Conservation (phyloP, 2,329 filamentous ascomycete genomes). For the Bipolaris victoriae region DNA sequence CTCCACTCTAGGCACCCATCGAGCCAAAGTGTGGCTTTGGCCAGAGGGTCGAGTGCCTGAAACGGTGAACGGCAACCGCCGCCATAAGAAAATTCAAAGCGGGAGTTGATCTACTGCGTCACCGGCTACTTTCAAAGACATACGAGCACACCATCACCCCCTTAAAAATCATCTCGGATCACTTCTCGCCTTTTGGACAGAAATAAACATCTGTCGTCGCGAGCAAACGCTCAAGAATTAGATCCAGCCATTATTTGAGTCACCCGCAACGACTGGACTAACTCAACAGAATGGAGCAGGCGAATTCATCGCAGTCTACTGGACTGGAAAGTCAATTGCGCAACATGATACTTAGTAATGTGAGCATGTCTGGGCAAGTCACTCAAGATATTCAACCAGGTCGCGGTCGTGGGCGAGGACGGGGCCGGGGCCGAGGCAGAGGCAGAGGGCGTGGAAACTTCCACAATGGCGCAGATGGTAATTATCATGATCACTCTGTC, state of each 20-base stretch:
- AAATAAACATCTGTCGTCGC: background rate
- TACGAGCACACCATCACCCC: background rate
- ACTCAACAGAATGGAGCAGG: conserved; percentile 28
- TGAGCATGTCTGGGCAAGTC: conserved; percentile 36
- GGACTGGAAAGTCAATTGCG: conserved; percentile 62
- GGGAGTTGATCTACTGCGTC: background rate
- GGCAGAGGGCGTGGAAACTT: conserved; percentile 22
- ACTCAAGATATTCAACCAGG: conserved; percentile 27
- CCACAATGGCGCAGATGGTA: conserved; percentile 18
- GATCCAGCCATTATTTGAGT: background rate
- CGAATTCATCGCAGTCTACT: conserved; percentile 12
- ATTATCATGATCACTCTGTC: conserved; percentile 5
- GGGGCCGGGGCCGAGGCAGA: conserved; percentile 21
- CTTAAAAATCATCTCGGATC: background rate
- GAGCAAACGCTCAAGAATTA: background rate
- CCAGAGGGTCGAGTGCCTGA: background rate
- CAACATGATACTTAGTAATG: conserved; percentile 64
- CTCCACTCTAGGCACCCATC: conserved; percentile 1
- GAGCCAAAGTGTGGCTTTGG: background rate
- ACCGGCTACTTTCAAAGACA: background rate
- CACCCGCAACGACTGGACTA: background rate
- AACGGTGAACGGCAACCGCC: conserved; percentile 1
- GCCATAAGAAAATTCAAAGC: background rate
- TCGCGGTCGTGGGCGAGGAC: conserved; percentile 19
- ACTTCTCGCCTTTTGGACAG: background rate